Percentiles rank a stretch among this genome's conserved stretches.
Evolutionary conservation across 1,139 yeast species (phyloP).

Genomic region (Zygosaccharomyces sapae): DNA sequence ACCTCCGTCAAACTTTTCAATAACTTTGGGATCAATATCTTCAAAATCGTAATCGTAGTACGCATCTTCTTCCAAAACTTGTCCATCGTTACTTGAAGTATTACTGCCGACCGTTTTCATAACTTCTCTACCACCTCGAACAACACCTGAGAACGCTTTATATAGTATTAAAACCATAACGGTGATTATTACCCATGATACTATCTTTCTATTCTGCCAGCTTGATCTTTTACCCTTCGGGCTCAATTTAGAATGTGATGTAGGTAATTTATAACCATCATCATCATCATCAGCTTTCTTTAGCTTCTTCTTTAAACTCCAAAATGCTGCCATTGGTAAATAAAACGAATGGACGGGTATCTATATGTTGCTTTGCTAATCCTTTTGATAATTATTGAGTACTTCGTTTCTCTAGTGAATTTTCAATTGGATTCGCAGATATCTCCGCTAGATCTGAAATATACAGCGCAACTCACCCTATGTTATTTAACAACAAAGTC

Average conservation of each 20-base stretch:
- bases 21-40: conserved; percentile 32
- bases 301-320: conserved; percentile 11
- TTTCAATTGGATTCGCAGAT: not conserved
- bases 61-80: conserved; percentile 31
- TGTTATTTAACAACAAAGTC: not conserved
- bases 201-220: not conserved
- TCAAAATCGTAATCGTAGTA: conserved; percentile 36
- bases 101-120: not conserved
- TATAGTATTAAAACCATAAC: not conserved
- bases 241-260: conserved; percentile 13
- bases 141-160: not conserved
- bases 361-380: not conserved
- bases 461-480: not conserved
- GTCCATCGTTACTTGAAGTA: not conserved
- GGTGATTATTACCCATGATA: not conserved
- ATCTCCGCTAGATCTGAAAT: not conserved
- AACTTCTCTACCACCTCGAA: conserved; percentile 2
- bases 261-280: conserved; percentile 13
- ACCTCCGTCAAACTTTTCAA: conserved; percentile 39
- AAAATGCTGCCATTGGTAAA: conserved; percentile 9
- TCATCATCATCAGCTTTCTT: conserved; percentile 11
- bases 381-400: not conserved
- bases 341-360: not conserved
- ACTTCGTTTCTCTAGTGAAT: not conserved
- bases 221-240: conserved; percentile 7